phyloP scores from a whole-genome alignment of 2,329 filamentous ascomycete species.

The Myrmaecium sp. region DNA sequence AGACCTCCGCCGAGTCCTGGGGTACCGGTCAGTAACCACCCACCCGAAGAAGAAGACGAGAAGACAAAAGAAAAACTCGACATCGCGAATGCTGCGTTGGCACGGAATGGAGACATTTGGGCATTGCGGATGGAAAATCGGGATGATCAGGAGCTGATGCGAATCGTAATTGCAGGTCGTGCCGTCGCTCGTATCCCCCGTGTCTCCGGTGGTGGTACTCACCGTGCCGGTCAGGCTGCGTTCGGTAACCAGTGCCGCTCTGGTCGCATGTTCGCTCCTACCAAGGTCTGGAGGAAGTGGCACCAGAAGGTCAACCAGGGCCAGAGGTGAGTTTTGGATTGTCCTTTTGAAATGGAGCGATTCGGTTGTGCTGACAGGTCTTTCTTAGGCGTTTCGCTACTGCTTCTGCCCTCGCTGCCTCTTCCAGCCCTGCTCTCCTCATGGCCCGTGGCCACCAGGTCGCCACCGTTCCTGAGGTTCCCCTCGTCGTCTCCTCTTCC shows the following conservation, averaged over 20 bases:
- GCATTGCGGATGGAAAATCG: slow-evolving; percentile 1
- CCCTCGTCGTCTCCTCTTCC: slow-evolving; percentile 85
- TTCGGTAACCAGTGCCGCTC: slow-evolving; percentile 99
- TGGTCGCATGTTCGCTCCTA: slow-evolving; percentile 99
- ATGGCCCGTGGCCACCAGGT: slow-evolving; percentile 95
- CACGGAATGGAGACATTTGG: slow-evolving; percentile 1
- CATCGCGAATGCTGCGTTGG: slow-evolving; percentile 3
- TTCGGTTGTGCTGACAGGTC: slow-evolving; percentile 10
- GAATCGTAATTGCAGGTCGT: slow-evolving; percentile 49
- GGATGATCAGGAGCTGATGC: slow-evolving; percentile 2
- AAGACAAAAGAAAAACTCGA: slow-evolving; percentile 6
- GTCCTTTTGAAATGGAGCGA: slow-evolving; percentile 6
- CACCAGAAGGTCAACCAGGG: slow-evolving; percentile 99
- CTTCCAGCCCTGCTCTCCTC: slow-evolving; percentile 84
- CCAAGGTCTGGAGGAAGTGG: slow-evolving; percentile 99
- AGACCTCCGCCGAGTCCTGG: slow-evolving; percentile 99
- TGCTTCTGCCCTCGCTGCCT: slow-evolving; percentile 91
- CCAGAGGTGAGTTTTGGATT: slow-evolving; percentile 56
- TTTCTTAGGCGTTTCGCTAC: slow-evolving; percentile 74
- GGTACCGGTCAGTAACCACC: slow-evolving; percentile 73
- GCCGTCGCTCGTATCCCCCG: slow-evolving; percentile 99
- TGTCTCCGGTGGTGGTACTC: slow-evolving; percentile 99
- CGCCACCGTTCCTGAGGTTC: slow-evolving; percentile 82
- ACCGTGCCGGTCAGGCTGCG: slow-evolving; percentile 98
- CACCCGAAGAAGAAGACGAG: slow-evolving; percentile 9